Conservation (phyloP, 2,329 filamentous ascomycete species). For the Pseudogymnoascus sp. region DNA sequence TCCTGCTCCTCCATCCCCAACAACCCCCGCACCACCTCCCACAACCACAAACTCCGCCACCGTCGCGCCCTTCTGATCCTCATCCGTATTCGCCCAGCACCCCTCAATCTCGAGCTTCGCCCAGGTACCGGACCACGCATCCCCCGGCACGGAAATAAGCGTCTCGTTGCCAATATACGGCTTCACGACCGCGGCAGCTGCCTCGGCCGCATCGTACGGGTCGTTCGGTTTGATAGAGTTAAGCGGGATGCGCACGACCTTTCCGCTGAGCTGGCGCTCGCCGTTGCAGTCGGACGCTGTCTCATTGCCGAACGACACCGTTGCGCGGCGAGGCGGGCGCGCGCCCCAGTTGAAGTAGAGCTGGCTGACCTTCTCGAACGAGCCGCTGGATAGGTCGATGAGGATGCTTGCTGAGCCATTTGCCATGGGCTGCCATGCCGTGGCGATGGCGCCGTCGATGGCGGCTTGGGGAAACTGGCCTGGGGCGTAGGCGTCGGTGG, state of each 20-base stretch:
- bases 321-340: conserved; percentile 44
- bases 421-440: conserved; percentile 56
- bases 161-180: conserved; percentile 27
- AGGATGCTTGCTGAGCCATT: conserved; percentile 46
- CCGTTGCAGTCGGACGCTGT: conserved; percentile 14
- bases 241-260: conserved; percentile 16
- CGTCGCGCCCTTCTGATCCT: conserved; percentile 36
- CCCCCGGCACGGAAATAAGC: conserved; percentile 18
- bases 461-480: conserved; percentile 63
- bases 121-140: conserved; percentile 26
- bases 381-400: conserved; percentile 37
- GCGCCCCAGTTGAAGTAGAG: conserved; percentile 54
- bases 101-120: conserved; percentile 38
- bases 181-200: conserved; percentile 9
- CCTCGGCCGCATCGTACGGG: conserved; percentile 19
- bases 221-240: conserved; percentile 18
- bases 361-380: conserved; percentile 35
- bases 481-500: conserved; percentile 40
- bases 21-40: not conserved
- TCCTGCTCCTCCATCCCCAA: not conserved
- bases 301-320: conserved; percentile 42
- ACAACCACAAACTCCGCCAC: conserved; percentile 44
- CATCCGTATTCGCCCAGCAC: conserved; percentile 29
- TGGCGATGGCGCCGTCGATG: conserved; percentile 57
- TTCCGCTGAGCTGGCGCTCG: conserved; percentile 10